Evolutionary conservation across 2,329 filamentous ascomycete species (phyloP).

Genomic region (Botrytis pseudocinerea): DNA sequence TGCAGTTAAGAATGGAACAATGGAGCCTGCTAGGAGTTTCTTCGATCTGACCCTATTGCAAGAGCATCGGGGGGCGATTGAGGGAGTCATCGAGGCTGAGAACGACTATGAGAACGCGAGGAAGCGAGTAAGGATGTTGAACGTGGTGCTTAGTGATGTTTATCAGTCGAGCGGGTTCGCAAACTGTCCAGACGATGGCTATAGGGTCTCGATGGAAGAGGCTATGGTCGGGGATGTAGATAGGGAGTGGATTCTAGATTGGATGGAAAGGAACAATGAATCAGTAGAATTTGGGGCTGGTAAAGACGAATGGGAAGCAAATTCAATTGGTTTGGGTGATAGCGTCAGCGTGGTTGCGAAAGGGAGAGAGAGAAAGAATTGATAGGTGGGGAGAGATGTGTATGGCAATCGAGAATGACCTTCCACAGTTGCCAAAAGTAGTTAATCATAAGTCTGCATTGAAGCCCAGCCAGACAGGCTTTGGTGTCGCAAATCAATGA

Average conservation of each 20-base stretch:
- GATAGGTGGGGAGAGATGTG: constrained; percentile 11
- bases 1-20: constrained; percentile 10
- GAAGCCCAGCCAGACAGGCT: background rate
- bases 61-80: constrained; percentile 14
- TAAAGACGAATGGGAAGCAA: constrained; percentile 16
- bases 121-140: constrained; percentile 13
- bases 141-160: constrained; percentile 12
- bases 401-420: background rate
- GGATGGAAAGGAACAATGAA: constrained; percentile 26
- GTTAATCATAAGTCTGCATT: background rate
- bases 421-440: no score
- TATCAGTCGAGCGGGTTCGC: constrained; percentile 29
- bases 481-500: background rate
- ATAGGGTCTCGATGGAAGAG: constrained; percentile 28
- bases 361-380: constrained; percentile 19
- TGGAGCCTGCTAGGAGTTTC: constrained; percentile 16
- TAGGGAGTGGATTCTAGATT: constrained; percentile 26
- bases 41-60: constrained; percentile 27
- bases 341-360: constrained; percentile 20
- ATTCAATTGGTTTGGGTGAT: constrained; percentile 2
- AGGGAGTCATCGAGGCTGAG: constrained; percentile 24
- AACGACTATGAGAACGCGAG: constrained; percentile 18
- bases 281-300: background rate
- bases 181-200: constrained; percentile 28
- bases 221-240: constrained; percentile 25